These are phyloP conservation scores for Fragosphaeria purpurea DNA, from an alignment of 2,329 filamentous ascomycete species.

Conservation along the genomic window DNA sequence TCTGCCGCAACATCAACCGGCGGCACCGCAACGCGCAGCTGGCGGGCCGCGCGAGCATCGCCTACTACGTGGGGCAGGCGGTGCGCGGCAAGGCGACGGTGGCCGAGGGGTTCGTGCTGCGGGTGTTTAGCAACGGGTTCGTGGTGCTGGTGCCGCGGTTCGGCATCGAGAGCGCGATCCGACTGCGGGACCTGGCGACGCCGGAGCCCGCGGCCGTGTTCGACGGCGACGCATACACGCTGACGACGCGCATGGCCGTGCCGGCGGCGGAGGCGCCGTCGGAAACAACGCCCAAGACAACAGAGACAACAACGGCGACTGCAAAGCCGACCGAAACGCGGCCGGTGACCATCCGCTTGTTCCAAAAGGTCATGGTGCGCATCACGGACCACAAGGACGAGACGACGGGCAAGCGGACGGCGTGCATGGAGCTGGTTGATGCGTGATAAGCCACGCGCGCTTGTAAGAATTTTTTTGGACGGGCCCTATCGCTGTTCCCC, in stretches of 20 bases:
- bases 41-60: slow-evolving; percentile 85
- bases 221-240: slow-evolving; percentile 74
- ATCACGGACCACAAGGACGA: slow-evolving; percentile 92
- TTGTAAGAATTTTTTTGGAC: too few species aligned
- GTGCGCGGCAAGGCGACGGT: slow-evolving; percentile 63
- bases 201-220: slow-evolving; percentile 72
- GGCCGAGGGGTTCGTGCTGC: slow-evolving; percentile 84
- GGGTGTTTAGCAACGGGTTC: slow-evolving; percentile 93
- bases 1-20: slow-evolving; percentile 98
- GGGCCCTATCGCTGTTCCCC: too few species aligned
- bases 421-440: slow-evolving; percentile 59
- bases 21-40: slow-evolving; percentile 95
- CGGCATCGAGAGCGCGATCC: slow-evolving; percentile 86
- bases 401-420: slow-evolving; percentile 87
- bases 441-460: not conserved
- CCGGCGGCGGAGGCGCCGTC: not conserved
- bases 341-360: slow-evolving; percentile 63
- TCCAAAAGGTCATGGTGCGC: slow-evolving; percentile 81
- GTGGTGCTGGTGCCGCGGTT: slow-evolving; percentile 94
- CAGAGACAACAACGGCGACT: not conserved
- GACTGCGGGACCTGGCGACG: slow-evolving; percentile 66
- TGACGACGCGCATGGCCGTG: slow-evolving; percentile 38
- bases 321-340: slow-evolving; percentile 26
- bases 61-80: slow-evolving; percentile 96
- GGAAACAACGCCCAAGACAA: too few species aligned